Evolutionary conservation across 2,329 filamentous ascomycete species (phyloP), one percentile per base, ranked within the genome.

Genomic region (Grosmannia clavigera): DNA sequence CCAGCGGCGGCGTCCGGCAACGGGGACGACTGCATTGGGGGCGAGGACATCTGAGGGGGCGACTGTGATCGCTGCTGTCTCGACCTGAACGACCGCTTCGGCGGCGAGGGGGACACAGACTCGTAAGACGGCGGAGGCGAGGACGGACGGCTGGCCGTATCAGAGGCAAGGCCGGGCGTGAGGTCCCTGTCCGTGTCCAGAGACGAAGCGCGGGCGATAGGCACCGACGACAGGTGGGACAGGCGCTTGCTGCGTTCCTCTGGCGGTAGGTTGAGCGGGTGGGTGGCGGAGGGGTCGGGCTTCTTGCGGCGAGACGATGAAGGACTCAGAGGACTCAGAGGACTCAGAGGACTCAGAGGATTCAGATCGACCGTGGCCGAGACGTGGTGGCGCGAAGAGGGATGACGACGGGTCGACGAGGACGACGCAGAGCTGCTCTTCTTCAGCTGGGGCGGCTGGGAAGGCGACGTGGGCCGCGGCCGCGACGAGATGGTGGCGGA

Each of bases 261-360:
- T 55, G 91, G 91, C 2, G 87, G 90, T 27, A 95, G 83, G 69
- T 96, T 96, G 58, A 96, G 81, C 48, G 92, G 92, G 72, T 96
- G 92, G 3, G 84, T 87, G 70, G 92, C 82, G 64, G 55, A 3
- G 12, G 79, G 78, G 70, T 89, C 85, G 69, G 77, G 73, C 70
- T 82, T 83, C 67, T 74, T 75, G 64, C 80, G 76, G 60, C 80
- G 76, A 40, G 71, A 74, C 55, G 74, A 76, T 19, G 22, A 22
- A 22, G 22, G 22, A 22, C 22, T 22, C 22, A 22, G 22, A 22
- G 22, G 22, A 22, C 22, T 22, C 22, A 22, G 22, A 22, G 22
- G 22, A 22, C 22, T 22, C 22, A 22, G 22, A 22, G 22, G 22
- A 22, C 22, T 22, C 22, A 22, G 22, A 22, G 31, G 46, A 33